Base-by-base conservation (phyloP, 2,329 filamentous ascomycete genomes). In the Dactylellina leptospora region DNA sequence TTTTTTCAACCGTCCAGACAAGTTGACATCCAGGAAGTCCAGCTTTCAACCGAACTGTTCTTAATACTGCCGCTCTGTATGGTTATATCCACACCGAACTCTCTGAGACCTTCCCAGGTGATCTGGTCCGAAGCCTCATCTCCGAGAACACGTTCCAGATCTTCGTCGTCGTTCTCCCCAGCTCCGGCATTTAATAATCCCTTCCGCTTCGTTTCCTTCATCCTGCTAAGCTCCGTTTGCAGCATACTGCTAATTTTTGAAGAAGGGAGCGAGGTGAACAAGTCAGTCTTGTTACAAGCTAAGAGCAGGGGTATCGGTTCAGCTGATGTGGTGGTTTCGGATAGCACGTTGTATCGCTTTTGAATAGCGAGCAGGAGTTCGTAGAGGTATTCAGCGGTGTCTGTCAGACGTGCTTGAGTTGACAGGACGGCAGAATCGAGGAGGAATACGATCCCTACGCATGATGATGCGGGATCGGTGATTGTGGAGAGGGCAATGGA, bases 271-370 rank as follows among this genome's bases (percentile, higher is more conserved):
- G 93, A 92, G 0, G 95, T 97, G 79, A 99, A 99, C 0, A 99
- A 84, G 79, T 99, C 95, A 78, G 92, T 85, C 84, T 99, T 99
- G 81, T 97, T 99, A 59, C 92, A 93, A 1, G 92, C 93, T 30
- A 99, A 83, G 33, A 99, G 84, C 5, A 99, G 84, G 0, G 50
- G 71, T 16, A 73, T 75, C 1, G 90, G 88, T 6, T 95, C 84
- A 20, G 85, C 83, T 20, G 83, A 81, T 0, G 86, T 84, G 0
- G 82, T 83, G 76, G 87, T 84, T 74, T 84, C 87, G 38, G 81
- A 79, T 71, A 81, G 80, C 27, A 86, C 85, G 51, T 87, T 85
- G 25, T 62, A 73, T 48, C 88, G 85, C 80, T 88, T 90, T 82
- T 97, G 95, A 68, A 99, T 83, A 2, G 85, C 79, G 2, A 97